Conservation (phyloP, 2,329 filamentous ascomycete species). For the Fusarium lateritium region DNA sequence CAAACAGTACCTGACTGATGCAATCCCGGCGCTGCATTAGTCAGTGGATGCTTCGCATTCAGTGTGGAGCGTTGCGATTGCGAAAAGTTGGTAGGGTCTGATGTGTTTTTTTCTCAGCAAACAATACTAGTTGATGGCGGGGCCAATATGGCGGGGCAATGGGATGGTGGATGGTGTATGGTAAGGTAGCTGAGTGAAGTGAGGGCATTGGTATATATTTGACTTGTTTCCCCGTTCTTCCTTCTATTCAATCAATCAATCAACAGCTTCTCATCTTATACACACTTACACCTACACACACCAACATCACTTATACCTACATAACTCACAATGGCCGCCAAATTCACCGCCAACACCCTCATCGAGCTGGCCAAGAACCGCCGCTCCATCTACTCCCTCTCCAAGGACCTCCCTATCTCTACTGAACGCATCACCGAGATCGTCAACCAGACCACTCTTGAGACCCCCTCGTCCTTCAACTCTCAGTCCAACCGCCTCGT, state of each 20-base stretch:
- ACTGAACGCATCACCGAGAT: constrained; percentile 75
- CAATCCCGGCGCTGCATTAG: constrained; percentile 24
- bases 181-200: background rate
- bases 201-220: constrained; percentile 36
- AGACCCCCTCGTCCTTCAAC: constrained; percentile 90
- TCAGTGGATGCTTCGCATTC: constrained; percentile 17
- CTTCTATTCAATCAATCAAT: background rate
- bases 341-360: constrained; percentile 65
- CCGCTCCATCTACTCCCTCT: constrained; percentile 78
- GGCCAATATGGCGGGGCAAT: constrained; percentile 29
- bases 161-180: background rate
- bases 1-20: constrained; percentile 20
- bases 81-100: constrained; percentile 23
- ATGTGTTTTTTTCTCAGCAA: constrained; percentile 1
- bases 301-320: constrained; percentile 11
- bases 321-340: constrained; percentile 60
- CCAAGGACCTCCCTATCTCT: constrained; percentile 69
- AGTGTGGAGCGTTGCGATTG: constrained; percentile 12
- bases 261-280: constrained; percentile 24
- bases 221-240: background rate
- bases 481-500: constrained; percentile 85
- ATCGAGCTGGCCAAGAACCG: constrained; percentile 77
- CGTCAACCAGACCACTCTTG: constrained; percentile 73
- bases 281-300: constrained; percentile 11
- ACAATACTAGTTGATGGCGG: background rate